Percentiles rank a stretch among this genome's conserved stretches.
Evolutionary conservation across 805 yeast species (phyloP).

Genomic region (Metschnikowia borealis): DNA sequence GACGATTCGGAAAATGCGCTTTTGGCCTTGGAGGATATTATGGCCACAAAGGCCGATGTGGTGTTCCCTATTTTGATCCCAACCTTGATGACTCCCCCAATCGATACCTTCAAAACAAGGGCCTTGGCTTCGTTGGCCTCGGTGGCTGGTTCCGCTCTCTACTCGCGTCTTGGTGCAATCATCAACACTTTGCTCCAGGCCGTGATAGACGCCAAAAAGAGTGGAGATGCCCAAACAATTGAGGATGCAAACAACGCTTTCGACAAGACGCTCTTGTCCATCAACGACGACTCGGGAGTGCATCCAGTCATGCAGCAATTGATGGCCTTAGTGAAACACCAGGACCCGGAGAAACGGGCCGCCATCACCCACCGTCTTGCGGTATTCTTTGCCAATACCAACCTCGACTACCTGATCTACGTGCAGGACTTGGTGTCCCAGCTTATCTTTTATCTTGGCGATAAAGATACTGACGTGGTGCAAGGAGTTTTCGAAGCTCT

Average conservation of each 20-base stretch:
- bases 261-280: constrained; percentile 66
- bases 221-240: constrained; percentile 35
- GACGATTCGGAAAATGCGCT: constrained; percentile 69
- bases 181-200: constrained; percentile 71
- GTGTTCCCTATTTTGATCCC: constrained; percentile 94
- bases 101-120: constrained; percentile 77
- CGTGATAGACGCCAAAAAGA: constrained; percentile 31
- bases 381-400: constrained; percentile 61
- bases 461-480: constrained; percentile 58
- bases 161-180: constrained; percentile 67
- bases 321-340: constrained; percentile 70
- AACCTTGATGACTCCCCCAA: constrained; percentile 74
- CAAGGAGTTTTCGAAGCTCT: constrained; percentile 62
- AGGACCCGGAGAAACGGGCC: constrained; percentile 60
- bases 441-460: constrained; percentile 70
- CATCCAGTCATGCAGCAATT: constrained; percentile 84
- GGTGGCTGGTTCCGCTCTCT: constrained; percentile 82
- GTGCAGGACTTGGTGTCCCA: constrained; percentile 70
- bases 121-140: constrained; percentile 84
- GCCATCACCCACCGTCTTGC: constrained; percentile 66
- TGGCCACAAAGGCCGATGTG: constrained; percentile 84
- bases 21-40: constrained; percentile 83
- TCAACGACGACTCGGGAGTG: constrained; percentile 71
- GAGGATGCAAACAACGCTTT: constrained; percentile 51
- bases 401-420: constrained; percentile 67